Base-by-base conservation (phyloP, 108 stramenopile species). In the Stephanodiscus minutulus region DNA sequence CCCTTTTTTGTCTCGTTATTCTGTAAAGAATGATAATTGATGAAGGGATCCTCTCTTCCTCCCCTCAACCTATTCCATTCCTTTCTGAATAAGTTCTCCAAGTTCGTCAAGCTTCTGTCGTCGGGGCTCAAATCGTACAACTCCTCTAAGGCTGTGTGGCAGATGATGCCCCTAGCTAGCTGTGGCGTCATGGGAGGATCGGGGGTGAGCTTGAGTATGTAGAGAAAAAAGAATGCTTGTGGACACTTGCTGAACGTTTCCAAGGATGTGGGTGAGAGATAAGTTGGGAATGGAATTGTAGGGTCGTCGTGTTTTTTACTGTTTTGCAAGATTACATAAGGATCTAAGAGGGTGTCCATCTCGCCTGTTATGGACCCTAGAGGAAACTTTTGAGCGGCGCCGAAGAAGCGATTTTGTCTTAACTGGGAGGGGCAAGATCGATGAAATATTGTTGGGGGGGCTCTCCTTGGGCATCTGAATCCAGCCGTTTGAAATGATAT, bases 141-240 rank as follows among this genome's bases (percentile, higher is more conserved):
- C 37, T 93, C 80, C 70, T 96, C 95, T 64, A 96, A 67, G 6
- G 92, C 92, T 3, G 64, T 64, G 68, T 96, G 95, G 44, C 88
- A 88, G 62, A 93, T 78, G 35, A 85, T 83, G 11, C 95, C 95
- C 62, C 86, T 82, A 25, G 84, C 87, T 64, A 91, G 49, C 10
- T 79, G 86, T 4, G 69, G 72, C 56, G 71, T 87, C 29, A 79
- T 85, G 7, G 91, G 89, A 18, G 79, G 79, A 50, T 70, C 80
- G 64, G 88, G 89, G 54, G 56, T 66, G 43, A 93, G 44, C 54
- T 83, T 84, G 58, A 85, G 84, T 7, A 96, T 66, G 79, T 93
- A 90, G 43, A 89, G 86, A 66, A 96, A 91, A 17, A 96, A 65
- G 82, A 87, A 96, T 46, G 87, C 84, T 74, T 96, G 95, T 13